These are phyloP conservation scores for Starmerella roubikii DNA, from an alignment of 805 yeast genomes.

Conservation along the genomic window DNA sequence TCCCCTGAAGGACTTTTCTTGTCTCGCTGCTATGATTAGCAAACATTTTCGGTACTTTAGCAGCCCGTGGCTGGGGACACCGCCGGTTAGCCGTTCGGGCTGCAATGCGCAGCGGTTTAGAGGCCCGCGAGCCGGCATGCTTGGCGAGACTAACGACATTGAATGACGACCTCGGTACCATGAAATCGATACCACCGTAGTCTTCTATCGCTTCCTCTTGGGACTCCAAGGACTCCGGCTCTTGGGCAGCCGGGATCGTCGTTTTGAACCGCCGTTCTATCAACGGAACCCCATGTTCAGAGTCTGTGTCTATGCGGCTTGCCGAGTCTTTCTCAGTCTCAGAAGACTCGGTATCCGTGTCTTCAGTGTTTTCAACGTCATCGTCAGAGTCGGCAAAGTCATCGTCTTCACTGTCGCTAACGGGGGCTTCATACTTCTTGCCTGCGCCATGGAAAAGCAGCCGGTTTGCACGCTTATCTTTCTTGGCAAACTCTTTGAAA, in stretches of 20 bases:
- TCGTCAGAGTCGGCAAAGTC: constrained; percentile 7
- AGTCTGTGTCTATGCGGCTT: not conserved
- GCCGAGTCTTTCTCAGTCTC: too few species aligned
- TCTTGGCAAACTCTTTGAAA: constrained; percentile 11
- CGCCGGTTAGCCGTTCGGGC: constrained; percentile 4
- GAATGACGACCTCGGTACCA: not conserved
- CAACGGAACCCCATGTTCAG: not conserved
- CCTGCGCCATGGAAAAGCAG: too few species aligned
- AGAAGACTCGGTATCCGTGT: too few species aligned
- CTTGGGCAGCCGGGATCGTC: not conserved
- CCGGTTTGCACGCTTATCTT: too few species aligned
- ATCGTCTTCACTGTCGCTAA: constrained; percentile 18
- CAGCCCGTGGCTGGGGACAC: too few species aligned
- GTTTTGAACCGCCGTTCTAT: not conserved
- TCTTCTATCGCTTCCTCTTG: not conserved
- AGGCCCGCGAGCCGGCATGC: not conserved
- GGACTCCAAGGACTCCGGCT: not conserved
- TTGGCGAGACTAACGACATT: not conserved
- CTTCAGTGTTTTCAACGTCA: not conserved
- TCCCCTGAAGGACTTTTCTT: not conserved
- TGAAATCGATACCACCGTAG: not conserved
- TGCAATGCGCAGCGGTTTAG: not conserved
- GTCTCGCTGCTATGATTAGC: constrained; percentile 3
- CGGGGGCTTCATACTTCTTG: constrained; percentile 13
- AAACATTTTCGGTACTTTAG: too few species aligned